Evolutionary conservation across 352 stramenopile species (phyloP).

Genomic region (Globisporangium spiculum): DNA sequence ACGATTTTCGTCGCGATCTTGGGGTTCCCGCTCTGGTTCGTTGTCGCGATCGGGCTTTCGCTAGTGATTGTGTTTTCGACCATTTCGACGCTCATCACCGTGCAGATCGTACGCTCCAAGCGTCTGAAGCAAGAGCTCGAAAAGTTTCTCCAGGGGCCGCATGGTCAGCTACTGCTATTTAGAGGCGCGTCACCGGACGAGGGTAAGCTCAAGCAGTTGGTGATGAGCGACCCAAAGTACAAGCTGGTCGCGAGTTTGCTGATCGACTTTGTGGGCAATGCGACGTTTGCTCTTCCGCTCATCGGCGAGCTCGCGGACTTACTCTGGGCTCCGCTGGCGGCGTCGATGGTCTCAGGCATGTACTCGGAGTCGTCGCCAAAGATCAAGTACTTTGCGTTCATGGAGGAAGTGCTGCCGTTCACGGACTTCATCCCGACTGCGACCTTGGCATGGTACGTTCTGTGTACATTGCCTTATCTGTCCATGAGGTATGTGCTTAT

Average conservation of each 20-base stretch:
- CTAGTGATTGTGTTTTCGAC: constrained; percentile 44
- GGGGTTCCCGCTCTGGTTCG: constrained; percentile 60
- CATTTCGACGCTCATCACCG: constrained; percentile 45
- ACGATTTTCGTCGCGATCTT: constrained; percentile 52
- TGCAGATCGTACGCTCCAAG: constrained; percentile 50
- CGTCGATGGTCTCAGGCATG: constrained; percentile 87
- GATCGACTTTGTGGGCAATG: constrained; percentile 89
- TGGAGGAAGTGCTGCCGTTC: constrained; percentile 91
- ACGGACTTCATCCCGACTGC: constrained; percentile 95
- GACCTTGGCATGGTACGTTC: constrained; percentile 84
- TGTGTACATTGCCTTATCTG: background rate
- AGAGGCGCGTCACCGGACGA: constrained; percentile 28
- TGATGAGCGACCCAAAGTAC: constrained; percentile 50
- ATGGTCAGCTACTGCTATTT: constrained; percentile 67
- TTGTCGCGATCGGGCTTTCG: constrained; percentile 39
- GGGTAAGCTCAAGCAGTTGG: constrained; percentile 20
- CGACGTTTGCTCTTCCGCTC: constrained; percentile 83
- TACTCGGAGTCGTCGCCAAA: constrained; percentile 86
- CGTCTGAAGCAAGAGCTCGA: constrained; percentile 39
- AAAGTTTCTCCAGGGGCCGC: constrained; percentile 44
- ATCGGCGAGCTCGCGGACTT: constrained; percentile 91
- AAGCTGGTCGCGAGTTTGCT: constrained; percentile 72
- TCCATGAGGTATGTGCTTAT: no score
- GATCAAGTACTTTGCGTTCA: constrained; percentile 84
- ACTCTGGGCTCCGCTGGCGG: constrained; percentile 90